Base-by-base conservation (phyloP, 2,329 filamentous ascomycete species). In the Hypomyces perniciosus region DNA sequence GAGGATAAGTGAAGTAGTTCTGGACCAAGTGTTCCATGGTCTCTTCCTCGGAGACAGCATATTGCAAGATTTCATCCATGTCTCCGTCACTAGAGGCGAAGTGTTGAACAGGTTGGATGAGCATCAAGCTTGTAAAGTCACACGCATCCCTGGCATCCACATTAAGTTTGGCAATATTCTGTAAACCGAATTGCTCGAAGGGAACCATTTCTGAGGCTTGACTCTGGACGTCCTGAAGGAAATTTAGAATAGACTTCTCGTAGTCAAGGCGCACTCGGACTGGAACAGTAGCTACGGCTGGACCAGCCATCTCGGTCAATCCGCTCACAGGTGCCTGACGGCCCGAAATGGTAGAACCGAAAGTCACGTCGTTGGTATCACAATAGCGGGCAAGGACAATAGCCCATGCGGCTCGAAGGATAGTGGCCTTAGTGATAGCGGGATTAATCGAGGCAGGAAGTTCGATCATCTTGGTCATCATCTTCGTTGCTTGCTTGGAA, bases 311-410 rank as follows among this genome's bases (percentile, higher is more conserved):
- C n/a, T 43, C 37, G 12, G 56, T 53, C 5, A 65, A 52, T 8
- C 56, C 57, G 1, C 31, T 20, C 7, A 65, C 35, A 1, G 56
- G 52, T 1, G 56, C 56, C 6, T 60, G 50, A 5, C 61, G 54
- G 5, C 63, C 63, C 1, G 56, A 57, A 1, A 48, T 20, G 10
- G 44, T 46, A 7, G 28, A 28, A 2, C 49, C 49, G 42, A 60
- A 63, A 5, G 56, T 5, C 1, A 61, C 47, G 43, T 73, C 69
- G 13, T 9, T 5, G 10, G 48, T 64, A 53, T 12, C 62, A 56
- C 68, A 61, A 49, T 71, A 69, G 2, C 66, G 53, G 0, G 64
- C 62, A 1, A 70, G 60, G n/a, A n/a, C n/a, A n/a, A n/a, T n/a
- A n/a, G n/a, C n/a, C n/a, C n/a, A n/a, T n/a, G n/a, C n/a, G n/a